Evolutionary conservation across 2,329 filamentous ascomycete genomes (phyloP).

Genomic region (Alternaria angustiovoidea): DNA sequence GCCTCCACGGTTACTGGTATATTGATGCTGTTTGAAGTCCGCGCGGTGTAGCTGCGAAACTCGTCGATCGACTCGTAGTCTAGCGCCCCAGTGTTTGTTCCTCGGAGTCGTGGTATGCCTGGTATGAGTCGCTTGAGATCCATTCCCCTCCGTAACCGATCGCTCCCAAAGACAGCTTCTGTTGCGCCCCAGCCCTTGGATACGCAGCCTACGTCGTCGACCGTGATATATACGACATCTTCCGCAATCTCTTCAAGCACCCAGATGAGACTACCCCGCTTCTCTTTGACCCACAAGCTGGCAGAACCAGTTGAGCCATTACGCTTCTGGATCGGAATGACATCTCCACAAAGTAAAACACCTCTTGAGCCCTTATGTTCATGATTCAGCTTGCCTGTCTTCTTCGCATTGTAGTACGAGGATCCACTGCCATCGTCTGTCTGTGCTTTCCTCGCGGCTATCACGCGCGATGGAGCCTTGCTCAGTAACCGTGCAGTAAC

Average conservation of each 20-base stretch:
- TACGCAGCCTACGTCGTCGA: slow-evolving; percentile 81
- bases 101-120: slow-evolving; percentile 78
- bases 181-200: slow-evolving; percentile 75
- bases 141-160: slow-evolving; percentile 70
- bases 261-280: slow-evolving; percentile 92
- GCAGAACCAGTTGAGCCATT: slow-evolving; percentile 92
- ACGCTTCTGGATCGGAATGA: slow-evolving; percentile 96
- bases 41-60: slow-evolving; percentile 83
- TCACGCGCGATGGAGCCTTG: slow-evolving; percentile 73
- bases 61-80: slow-evolving; percentile 79
- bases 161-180: slow-evolving; percentile 85
- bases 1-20: slow-evolving; percentile 86
- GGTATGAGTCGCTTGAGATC: slow-evolving; percentile 83
- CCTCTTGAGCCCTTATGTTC: slow-evolving; percentile 80
- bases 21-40: slow-evolving; percentile 77
- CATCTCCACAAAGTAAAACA: slow-evolving; percentile 92
- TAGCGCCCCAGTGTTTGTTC: slow-evolving; percentile 74
- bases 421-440: slow-evolving; percentile 67
- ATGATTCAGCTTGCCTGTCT: slow-evolving; percentile 67
- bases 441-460: slow-evolving; percentile 67
- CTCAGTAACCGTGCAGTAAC: slow-evolving; percentile 88
- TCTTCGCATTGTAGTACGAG: slow-evolving; percentile 59
- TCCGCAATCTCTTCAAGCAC: slow-evolving; percentile 97
- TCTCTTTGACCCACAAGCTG: slow-evolving; percentile 98
- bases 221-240: slow-evolving; percentile 78